phyloP scores from a whole-genome alignment of 495 filamentous ascomycete genomes.

The Penicilliopsis zonata region DNA sequence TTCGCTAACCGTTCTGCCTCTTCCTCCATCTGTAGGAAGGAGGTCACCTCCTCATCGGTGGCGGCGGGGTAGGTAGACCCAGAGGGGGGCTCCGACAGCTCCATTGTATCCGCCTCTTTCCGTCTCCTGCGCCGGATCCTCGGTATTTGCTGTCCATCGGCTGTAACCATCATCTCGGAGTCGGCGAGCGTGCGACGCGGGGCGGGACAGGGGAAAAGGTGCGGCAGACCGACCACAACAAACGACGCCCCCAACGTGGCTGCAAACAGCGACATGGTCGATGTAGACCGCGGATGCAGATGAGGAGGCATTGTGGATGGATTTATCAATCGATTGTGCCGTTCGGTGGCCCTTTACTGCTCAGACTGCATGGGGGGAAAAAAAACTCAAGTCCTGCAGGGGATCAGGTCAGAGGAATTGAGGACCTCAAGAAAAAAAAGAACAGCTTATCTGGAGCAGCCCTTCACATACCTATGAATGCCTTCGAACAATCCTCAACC shows the following conservation, averaged over 20 bases:
- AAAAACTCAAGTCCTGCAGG: too few species aligned
- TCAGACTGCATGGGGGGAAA: too few species aligned
- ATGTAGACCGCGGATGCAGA: constrained; percentile 84
- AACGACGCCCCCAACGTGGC: constrained; percentile 88
- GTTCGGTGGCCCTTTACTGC: constrained; percentile 6
- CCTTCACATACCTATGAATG: too few species aligned
- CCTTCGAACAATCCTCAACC: too few species aligned
- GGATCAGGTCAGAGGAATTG: too few species aligned
- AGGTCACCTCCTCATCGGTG: constrained; percentile 31
- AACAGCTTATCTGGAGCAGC: too few species aligned
- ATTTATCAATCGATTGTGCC: constrained; percentile 4
- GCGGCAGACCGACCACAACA: constrained; percentile 81
- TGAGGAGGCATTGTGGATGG: constrained; percentile 63
- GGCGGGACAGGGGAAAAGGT: constrained; percentile 86
- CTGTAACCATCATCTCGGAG: constrained; percentile 42
- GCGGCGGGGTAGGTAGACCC: constrained; percentile 9
- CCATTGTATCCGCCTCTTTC: constrained; percentile 17
- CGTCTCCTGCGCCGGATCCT: constrained; percentile 20
- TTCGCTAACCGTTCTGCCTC: constrained; percentile 26
- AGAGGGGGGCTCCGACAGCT: constrained; percentile 8
- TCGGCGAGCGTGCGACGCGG: constrained; percentile 64
- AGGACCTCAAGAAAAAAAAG: too few species aligned
- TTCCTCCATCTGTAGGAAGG: constrained; percentile 33
- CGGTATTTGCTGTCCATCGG: constrained; percentile 32
- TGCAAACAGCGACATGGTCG: constrained; percentile 85